A percentile compares a stretch with the other conserved stretches of the same genome.
Evolutionary conservation across 2,329 filamentous ascomycete genomes (phyloP).

Genomic region (Endoconidiophora laricicola): DNA sequence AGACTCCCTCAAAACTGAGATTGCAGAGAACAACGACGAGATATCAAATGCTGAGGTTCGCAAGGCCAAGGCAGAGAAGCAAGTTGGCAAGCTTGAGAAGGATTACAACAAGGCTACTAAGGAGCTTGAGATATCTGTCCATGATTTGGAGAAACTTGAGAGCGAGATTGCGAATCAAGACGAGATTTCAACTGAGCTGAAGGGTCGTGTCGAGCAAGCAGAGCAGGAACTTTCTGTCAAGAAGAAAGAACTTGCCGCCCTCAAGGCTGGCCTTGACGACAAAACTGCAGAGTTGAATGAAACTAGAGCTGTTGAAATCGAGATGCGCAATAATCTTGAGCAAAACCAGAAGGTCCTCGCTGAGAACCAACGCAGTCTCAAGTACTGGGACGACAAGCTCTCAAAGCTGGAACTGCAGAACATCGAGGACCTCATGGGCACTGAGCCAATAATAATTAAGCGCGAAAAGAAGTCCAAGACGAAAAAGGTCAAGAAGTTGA

Average conservation of each 20-base stretch:
- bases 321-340: constrained; percentile 96
- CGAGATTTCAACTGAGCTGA: constrained; percentile 56
- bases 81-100: constrained; percentile 72
- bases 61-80: constrained; percentile 87
- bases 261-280: constrained; percentile 77
- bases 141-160: constrained; percentile 63
- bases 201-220: constrained; percentile 61
- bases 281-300: constrained; percentile 77
- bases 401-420: constrained; percentile 71
- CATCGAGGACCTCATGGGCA: constrained; percentile 47
- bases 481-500: constrained; percentile 6
- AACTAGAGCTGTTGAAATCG: constrained; percentile 77
- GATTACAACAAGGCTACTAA: constrained; percentile 60
- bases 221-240: constrained; percentile 61
- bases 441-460: constrained; percentile 14
- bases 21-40: constrained; percentile 62
- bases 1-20: constrained; percentile 73
- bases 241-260: constrained; percentile 58
- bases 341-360: constrained; percentile 79
- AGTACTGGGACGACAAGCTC: constrained; percentile 82
- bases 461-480: constrained; percentile 3
- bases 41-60: constrained; percentile 74
- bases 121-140: constrained; percentile 55
- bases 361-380: constrained; percentile 71
- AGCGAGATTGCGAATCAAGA: constrained; percentile 64